Percentiles rank a stretch among this genome's conserved stretches.
Evolutionary conservation across 331 rosid genomes (phyloP).

Genomic region (Acacia pycnantha): DNA sequence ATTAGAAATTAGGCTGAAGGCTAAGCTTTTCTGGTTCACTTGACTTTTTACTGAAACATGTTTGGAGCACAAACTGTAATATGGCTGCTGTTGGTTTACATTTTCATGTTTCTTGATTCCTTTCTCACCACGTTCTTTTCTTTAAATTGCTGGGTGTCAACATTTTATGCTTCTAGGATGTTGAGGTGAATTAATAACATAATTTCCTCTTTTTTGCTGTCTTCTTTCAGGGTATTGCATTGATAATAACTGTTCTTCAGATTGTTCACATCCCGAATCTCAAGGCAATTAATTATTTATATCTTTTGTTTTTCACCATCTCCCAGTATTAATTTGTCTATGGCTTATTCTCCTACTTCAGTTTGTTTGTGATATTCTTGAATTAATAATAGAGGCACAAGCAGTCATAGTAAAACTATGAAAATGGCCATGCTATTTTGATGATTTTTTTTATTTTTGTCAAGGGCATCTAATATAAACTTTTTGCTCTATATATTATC

Average conservation of each 20-base stretch:
- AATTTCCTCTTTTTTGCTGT: not conserved
- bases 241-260: conserved; percentile 95
- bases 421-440: not conserved
- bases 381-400: not conserved
- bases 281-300: conserved; percentile 63
- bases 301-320: not conserved
- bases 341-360: not conserved
- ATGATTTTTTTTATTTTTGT: not conserved
- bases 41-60: not conserved
- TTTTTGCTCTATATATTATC: conserved; percentile 23
- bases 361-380: not conserved
- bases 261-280: conserved; percentile 93
- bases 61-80: not conserved
- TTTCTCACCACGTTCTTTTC: not conserved
- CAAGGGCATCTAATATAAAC: not conserved
- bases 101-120: not conserved
- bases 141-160: not conserved
- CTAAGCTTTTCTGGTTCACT: not conserved
- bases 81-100: not conserved
- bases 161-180: conserved; percentile 5
- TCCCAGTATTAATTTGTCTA: not conserved
- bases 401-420: not conserved
- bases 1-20: not conserved
- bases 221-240: conserved; percentile 70
- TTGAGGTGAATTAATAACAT: conserved; percentile 2